Evolutionary conservation across 1,139 yeast species (phyloP).

Genomic region (Kodamaea anthophila): DNA sequence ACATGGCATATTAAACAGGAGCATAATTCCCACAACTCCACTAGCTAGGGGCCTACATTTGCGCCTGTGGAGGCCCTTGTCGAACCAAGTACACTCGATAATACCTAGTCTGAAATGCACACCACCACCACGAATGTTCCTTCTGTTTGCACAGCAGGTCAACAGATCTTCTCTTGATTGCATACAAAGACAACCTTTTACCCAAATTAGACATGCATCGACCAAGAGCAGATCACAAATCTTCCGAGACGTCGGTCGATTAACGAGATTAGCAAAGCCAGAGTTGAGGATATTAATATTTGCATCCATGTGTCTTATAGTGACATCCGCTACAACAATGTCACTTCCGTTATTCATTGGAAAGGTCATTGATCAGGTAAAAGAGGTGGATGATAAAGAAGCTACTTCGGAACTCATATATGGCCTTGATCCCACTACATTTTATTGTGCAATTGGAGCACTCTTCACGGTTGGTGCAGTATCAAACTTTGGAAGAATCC

Average conservation of each 20-base stretch:
- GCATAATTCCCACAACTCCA: too few species aligned
- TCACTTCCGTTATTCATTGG: slow-evolving; percentile 81
- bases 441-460: slow-evolving; percentile 32
- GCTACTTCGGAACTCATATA: slow-evolving; percentile 13
- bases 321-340: slow-evolving; percentile 48
- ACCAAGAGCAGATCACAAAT: slow-evolving; percentile 1
- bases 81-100: too few species aligned
- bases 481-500: slow-evolving; percentile 77
- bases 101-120: too few species aligned
- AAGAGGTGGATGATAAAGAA: slow-evolving; percentile 29
- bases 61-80: too few species aligned
- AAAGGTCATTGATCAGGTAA: slow-evolving; percentile 43
- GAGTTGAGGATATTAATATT: slow-evolving; percentile 26
- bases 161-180: too few species aligned
- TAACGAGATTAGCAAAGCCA: slow-evolving; percentile 33
- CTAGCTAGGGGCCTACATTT: too few species aligned
- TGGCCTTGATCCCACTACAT: slow-evolving; percentile 30
- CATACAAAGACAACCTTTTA: neutral
- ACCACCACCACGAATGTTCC: too few species aligned
- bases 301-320: slow-evolving; percentile 61
- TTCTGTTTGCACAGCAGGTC: too few species aligned
- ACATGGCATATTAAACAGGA: too few species aligned
- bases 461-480: slow-evolving; percentile 63
- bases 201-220: slow-evolving; percentile 1
- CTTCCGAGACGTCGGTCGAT: slow-evolving; percentile 10